Percentiles rank a stretch among this genome's conserved stretches.
phyloP scores from a whole-genome alignment of 352 stramenopile genomes.

The Globisporangium acanthophoron region DNA sequence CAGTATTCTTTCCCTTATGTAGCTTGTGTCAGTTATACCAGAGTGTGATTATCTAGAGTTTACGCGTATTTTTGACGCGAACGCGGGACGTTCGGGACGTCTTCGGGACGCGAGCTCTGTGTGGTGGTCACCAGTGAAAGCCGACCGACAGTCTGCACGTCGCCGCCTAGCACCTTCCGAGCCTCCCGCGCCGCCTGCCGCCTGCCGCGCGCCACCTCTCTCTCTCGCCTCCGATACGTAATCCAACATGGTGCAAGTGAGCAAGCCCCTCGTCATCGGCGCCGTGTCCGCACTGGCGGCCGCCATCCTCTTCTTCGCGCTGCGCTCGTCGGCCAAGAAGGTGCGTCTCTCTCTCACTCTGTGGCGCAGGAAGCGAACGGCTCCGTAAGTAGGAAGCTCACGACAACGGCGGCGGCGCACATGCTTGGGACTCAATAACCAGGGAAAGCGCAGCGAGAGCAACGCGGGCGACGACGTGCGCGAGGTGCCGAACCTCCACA shows the following conservation, averaged over 20 bases:
- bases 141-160: neutral
- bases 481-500: slow-evolving; percentile 80
- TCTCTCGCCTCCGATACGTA: neutral
- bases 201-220: neutral
- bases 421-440: neutral
- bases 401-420: no score
- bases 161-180: neutral
- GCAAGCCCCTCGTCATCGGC: slow-evolving; percentile 76
- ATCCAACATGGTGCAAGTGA: slow-evolving; percentile 62
- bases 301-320: slow-evolving; percentile 49
- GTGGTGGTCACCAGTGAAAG: neutral
- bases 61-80: neutral
- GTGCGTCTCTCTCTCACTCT: slow-evolving; percentile 8
- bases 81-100: neutral
- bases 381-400: no score
- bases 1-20: no score
- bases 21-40: no score
- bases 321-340: slow-evolving; percentile 32
- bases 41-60: no score
- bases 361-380: no score
- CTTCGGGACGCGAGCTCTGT: slow-evolving; percentile 1
- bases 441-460: slow-evolving; percentile 53
- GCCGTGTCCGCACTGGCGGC: slow-evolving; percentile 56
- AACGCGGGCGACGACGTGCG: slow-evolving; percentile 52
- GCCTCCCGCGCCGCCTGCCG: neutral